Evolutionary conservation across 202 grass and related monocot genomes (phyloP), one percentile per base, ranked within the genome.

Genomic region (Bolboschoenoplectus hybrid): DNA sequence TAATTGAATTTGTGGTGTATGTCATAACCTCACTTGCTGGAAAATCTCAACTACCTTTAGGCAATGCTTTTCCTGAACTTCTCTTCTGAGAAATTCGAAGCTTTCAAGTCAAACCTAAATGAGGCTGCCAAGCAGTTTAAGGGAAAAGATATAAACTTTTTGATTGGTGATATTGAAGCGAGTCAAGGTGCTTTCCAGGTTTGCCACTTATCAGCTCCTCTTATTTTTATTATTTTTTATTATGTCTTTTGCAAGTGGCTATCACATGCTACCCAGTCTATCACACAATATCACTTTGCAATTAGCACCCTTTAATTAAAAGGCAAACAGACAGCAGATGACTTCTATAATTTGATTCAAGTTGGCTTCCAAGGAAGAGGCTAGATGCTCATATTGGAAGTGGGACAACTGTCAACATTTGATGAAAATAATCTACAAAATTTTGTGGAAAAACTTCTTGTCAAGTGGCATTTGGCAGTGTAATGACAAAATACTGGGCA

Each of bases 1-100:
- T 32, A 46, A 50, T 74, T 20, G 56, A 64, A 19, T 86, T 26
- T 64, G 45, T 80, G 53, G 84, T 83, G 6, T 70, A 81, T 85
- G 26, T 57, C 65, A 41, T 74, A 8, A 75, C 3, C 85, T 41
- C 10, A 66, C 57, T 85, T 84, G 5, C 76, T 9, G 76, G 83
- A 57, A 52, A 89, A 67, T 16, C 50, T 76, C 46, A 61, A 86
- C 81, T 62, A 34, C 90, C 65, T 38, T 57, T 81, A 99, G 93
- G 92, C 88, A 34, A 92, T 99, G 89, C 87, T 99, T 38, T 99
- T 97, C 75, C 38, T 99, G 61, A 92, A 94, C 85, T 99, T 99
- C 74, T 87, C 85, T 81, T 88, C 86, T 43, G 90, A 88, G 47
- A 84, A 91, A 4, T 93, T 87, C 79, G 89, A 94, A n/a, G 88